Evolutionary conservation across 129 eudicot species (phyloP), one percentile per base, ranked within the genome.

Genomic region (Escallonia herrerae): DNA sequence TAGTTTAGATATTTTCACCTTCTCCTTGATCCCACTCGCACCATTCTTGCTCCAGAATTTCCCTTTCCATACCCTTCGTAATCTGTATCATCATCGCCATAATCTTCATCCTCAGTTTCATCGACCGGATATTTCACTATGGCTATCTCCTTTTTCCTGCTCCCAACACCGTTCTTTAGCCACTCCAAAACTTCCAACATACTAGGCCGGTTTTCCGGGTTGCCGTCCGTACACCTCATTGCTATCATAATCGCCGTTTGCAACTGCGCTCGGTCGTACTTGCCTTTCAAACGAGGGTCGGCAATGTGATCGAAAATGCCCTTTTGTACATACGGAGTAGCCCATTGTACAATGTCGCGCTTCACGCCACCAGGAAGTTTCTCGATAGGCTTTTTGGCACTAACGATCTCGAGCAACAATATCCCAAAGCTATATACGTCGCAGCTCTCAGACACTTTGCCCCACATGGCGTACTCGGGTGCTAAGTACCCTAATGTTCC

Each of bases 391-490:
- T 83, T 86, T 64, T 81, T 70, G 0, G 75, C 90, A 58, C 90
- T 90, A 40, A 90, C 11, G 5, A 86, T 86, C 57, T 90, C 97
- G 0, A 90, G 84, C 39, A 90, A 75, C 44, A 90, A 49, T 67
- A 90, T 81, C 39, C 97, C 97, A 12, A 83, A 90, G 62, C 95
- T 85, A 60, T 86, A 90, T 2, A 90, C 97, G 72, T 90, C 97
- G 60, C 95, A 85, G 8, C 90, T 81, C 60, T 86, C 95, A 0
- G 97, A 85, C 8, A 90, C 95, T 55, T 90, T 86, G n/a, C 90
- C 90, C 88, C 86, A 85, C 95, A 86, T 90, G 41, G 94, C 94
- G 22, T 90, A 90, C 68, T 90, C 97, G 13, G 95, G 97, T 38
- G 94, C 97, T 48, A 89, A 75, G 68, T 89, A 89, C 37, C 97